These are phyloP conservation scores for Kodamaea hsintzibuensis DNA, from an alignment of 805 yeast genomes.

Conservation along the genomic window DNA sequence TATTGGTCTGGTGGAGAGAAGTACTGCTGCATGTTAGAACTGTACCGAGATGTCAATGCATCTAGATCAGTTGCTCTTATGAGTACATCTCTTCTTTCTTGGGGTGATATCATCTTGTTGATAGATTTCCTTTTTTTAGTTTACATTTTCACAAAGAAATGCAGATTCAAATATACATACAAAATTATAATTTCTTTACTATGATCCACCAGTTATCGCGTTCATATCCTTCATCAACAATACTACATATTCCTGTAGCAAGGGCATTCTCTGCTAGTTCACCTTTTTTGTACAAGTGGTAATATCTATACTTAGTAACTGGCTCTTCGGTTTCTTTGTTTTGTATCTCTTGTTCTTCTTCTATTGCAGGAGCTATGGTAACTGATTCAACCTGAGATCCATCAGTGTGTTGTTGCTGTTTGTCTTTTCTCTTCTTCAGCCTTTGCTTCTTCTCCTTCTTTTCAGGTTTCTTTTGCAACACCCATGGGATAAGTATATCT, in stretches of 20 bases:
- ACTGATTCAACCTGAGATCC: not conserved
- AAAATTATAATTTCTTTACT: conserved; percentile 17
- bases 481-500: conserved; percentile 97
- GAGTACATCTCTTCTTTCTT: conserved; percentile 40
- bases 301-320: conserved; percentile 75
- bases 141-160: not conserved
- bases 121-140: not conserved
- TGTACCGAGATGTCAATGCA: conserved; percentile 65
- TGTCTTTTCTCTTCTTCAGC: not conserved
- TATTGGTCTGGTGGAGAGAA: conserved; percentile 40
- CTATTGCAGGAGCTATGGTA: not conserved
- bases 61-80: conserved; percentile 66
- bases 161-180: not conserved
- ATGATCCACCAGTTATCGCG: conserved; percentile 89
- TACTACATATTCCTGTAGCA: conserved; percentile 64
- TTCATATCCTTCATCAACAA: conserved; percentile 81
- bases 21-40: conserved; percentile 52
- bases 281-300: conserved; percentile 83
- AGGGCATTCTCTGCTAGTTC: conserved; percentile 74
- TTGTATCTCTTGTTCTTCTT: not conserved
- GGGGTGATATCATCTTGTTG: conserved; percentile 32
- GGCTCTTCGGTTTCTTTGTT: conserved; percentile 8
- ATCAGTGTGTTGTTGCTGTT: not conserved
- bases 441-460: conserved; percentile 23
- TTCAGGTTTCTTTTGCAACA: conserved; percentile 52